phyloP scores from a whole-genome alignment of 2,329 filamentous ascomycete genomes.

The Sporothrix curviconia region DNA sequence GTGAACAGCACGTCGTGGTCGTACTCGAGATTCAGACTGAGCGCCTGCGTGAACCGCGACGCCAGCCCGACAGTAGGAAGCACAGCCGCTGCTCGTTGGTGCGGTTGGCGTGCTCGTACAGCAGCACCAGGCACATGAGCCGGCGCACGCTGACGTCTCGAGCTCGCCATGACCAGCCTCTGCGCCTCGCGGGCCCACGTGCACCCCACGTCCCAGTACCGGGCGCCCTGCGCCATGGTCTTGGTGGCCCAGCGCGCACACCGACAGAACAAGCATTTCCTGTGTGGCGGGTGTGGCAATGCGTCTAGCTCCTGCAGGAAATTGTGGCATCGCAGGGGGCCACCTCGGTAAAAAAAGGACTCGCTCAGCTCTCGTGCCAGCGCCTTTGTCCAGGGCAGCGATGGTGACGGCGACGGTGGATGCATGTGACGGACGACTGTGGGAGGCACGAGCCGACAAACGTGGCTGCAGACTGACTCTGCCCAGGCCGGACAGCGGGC shows the following conservation, averaged over 20 bases:
- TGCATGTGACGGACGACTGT: not conserved
- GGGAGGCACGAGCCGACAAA: no score
- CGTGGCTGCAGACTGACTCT: not conserved
- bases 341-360: not conserved
- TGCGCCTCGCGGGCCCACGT: not conserved
- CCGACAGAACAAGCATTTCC: not conserved
- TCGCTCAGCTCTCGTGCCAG: not conserved
- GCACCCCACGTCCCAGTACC: not conserved
- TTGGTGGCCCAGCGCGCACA: conserved; percentile 8
- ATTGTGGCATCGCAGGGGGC: not conserved
- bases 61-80: conserved; percentile 8
- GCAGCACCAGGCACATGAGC: conserved; percentile 6
- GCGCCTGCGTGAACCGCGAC: conserved; percentile 3
- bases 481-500: no score
- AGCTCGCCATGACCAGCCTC: not conserved
- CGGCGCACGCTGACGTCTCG: not conserved
- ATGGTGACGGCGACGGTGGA: not conserved
- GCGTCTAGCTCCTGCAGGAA: not conserved
- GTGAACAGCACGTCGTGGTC: not conserved
- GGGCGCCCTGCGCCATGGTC: not conserved
- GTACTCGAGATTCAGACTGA: conserved; percentile 10
- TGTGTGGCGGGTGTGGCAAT: not conserved
- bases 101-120: conserved; percentile 7
- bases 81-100: not conserved
- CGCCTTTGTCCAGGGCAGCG: not conserved